phyloP scores from a whole-genome alignment of 108 stramenopile genomes.

The Cyclotella atomus region DNA sequence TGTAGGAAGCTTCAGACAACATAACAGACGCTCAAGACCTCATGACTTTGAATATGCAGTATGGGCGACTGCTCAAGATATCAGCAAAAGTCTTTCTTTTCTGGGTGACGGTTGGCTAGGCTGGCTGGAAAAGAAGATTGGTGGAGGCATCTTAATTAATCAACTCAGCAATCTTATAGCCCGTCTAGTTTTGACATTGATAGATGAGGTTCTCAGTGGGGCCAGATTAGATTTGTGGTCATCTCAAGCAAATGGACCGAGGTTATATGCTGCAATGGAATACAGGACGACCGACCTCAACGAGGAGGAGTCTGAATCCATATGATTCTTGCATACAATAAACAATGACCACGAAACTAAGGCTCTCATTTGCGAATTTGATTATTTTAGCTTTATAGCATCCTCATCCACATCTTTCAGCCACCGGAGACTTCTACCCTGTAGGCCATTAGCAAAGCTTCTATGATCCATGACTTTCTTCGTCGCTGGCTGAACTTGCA shows the following conservation, averaged over 20 bases:
- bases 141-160: slow-evolving; percentile 76
- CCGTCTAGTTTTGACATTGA: slow-evolving; percentile 79
- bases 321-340: too few species aligned
- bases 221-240: slow-evolving; percentile 89
- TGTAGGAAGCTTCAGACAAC: slow-evolving; percentile 58
- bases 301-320: neutral
- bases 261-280: slow-evolving; percentile 83
- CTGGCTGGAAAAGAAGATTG: slow-evolving; percentile 85
- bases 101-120: slow-evolving; percentile 83
- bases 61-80: slow-evolving; percentile 76
- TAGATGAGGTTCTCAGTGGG: slow-evolving; percentile 84
- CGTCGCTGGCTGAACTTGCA: slow-evolving; percentile 88
- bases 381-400: slow-evolving; percentile 9
- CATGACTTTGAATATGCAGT: slow-evolving; percentile 90
- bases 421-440: slow-evolving; percentile 71
- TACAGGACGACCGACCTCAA: slow-evolving; percentile 33
- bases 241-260: slow-evolving; percentile 80
- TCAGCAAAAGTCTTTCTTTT: slow-evolving; percentile 78
- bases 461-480: slow-evolving; percentile 93
- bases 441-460: slow-evolving; percentile 94
- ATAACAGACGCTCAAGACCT: slow-evolving; percentile 60
- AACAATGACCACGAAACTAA: too few species aligned
- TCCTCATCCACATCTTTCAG: slow-evolving; percentile 22
- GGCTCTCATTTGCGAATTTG: too few species aligned
- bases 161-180: slow-evolving; percentile 91